Evolutionary conservation across 2,329 filamentous ascomycete genomes (phyloP), one percentile per base, ranked within the genome.

Genomic region (Aspergillus sp.): DNA sequence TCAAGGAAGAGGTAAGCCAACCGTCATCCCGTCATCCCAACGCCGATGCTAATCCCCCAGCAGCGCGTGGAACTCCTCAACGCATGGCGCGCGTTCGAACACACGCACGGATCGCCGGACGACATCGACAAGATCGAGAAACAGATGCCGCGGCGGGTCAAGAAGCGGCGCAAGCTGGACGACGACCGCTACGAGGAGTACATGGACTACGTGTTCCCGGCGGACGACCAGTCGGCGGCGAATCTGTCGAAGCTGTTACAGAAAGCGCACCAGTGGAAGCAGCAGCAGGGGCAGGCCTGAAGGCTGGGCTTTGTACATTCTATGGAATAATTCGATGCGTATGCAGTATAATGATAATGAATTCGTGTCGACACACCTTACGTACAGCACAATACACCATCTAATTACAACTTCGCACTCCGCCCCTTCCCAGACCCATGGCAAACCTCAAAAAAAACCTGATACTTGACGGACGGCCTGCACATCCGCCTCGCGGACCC

Each of bases 181-280:
- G 93, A 96, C 73, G 92, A 94, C 70, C 86, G 84, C 35, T 96
- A 90, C 77, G 91, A 99, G 79, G 94, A 99, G 76, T 97, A 96
- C 72, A 84, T 94, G 75, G 94, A 97, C 71, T 97, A 95, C 65
- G 84, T 99, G 32, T 99, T 99, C 83, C 94, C 94, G 1, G 91
- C 90, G 4, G 94, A 97, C 76, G 92, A 96, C 71, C 84, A 90
- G 75, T 87, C 90, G 68, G 87, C 88, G 51, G 88, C 88, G 60
- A 92, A 89, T 64, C 76, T 96, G 71, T 89, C 89, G 47, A 90
- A 88, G 69, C 79, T 97, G 70, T 76, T 96, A 75, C 86, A 89
- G 56, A 87, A 87, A 82, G 92, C 93, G 52, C 86, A 91, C 71
- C 84, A 85, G 61, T 97, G 93, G 90, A 96, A 95, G 79, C 82